Evolutionary conservation across 768 basidiomycete species (phyloP), one percentile per base, ranked within the genome.

Genomic region (Suillus ampliporus): DNA sequence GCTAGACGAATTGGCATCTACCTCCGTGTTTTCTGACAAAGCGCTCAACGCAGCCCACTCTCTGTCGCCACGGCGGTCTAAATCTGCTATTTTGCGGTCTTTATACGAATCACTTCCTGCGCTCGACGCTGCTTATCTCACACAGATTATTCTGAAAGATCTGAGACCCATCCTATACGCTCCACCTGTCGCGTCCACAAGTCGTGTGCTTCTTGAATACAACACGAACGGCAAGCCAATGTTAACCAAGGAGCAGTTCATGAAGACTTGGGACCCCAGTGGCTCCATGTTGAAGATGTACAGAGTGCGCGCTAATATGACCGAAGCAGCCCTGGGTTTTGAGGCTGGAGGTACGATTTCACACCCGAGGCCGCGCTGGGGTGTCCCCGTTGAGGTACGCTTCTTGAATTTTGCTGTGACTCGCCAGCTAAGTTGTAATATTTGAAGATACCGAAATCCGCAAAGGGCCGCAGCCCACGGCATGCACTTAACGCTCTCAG

Each of bases 141-240:
- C 91, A 0, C 95, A 98, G 69, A 89, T 97, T 65, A 91, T 98
- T 62, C 83, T 97, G 40, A 91, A 91, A 65, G 95, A 98, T 72
- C 77, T 98, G 0, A 84, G 89, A 34, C 94, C 94, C 9, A 72
- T 96, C 1, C 72, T 95, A 1, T 92, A 92, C 66, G 89, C 92
- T 3, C 77, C 89, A 0, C 82, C 83, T 15, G 79, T 73, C 7
- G 53, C 76, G 37, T 78, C 74, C 23, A 82, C 83, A 67, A 83
- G 79, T 23, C 73, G 74, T 28, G 83, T 84, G 44, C 72, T 94
- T 50, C 76, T 79, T 54, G 70, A 82, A 60, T 87, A 83, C 76
- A 88, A 92, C 67, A 78, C 82, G 53, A 77, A 80, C 23, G 80
- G 90, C 15, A 80, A 88, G 64, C 74, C 78, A 48, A 75, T 83